Base-by-base conservation (phyloP, 164 flowering plant species). In the Brasenia schreberi region DNA sequence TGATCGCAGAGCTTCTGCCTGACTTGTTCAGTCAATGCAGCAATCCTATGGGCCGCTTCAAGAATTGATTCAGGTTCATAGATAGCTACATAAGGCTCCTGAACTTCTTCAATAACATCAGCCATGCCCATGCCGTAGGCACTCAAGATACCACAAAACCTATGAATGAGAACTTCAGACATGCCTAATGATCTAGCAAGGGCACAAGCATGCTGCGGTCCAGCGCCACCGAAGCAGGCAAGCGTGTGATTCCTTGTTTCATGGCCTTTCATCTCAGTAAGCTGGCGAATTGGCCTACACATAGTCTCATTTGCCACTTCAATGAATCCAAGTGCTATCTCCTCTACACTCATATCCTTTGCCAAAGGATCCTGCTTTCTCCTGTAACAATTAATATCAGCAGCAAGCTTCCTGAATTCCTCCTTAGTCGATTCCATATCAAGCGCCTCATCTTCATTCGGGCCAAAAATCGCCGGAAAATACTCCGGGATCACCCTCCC, bases 61-160 rank as follows among this genome's bases (percentile, higher is more conserved):
- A 66, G 66, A 9, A 85, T 43, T 18, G 97, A 83, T 63, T 82
- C 84, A 16, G 79, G 78, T 43, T 80, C 77, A 77, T 94, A 94
- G 65, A 86, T 84, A 66, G 96, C 86, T 75, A 96, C 81, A 72
- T 81, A 94, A 4, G 99, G 99, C 77, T 88, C 96, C 72, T 91
- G 99, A 60, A 83, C 86, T 73, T 94, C 99, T 77, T 94, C 97
- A 64, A 94, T 74, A 27, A 91, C 99, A 84, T 94, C 96, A 18
- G 99, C 97, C 75, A 94, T 70, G 66, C 99, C 99, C 99, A 94
- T 94, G 1, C 99, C 99, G 68, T 94, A 94, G 17, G 99, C 99
- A 80, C 99, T 94, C 71, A 91, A 80, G 71, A 94, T 88, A 63
- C 99, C 99, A 82, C 99, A 94, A 63, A 81, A 88, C 64, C 88